Evolutionary conservation across 73 alveolate species (phyloP), one percentile per base, ranked within the genome.

Genomic region (Stentor roeselii): DNA sequence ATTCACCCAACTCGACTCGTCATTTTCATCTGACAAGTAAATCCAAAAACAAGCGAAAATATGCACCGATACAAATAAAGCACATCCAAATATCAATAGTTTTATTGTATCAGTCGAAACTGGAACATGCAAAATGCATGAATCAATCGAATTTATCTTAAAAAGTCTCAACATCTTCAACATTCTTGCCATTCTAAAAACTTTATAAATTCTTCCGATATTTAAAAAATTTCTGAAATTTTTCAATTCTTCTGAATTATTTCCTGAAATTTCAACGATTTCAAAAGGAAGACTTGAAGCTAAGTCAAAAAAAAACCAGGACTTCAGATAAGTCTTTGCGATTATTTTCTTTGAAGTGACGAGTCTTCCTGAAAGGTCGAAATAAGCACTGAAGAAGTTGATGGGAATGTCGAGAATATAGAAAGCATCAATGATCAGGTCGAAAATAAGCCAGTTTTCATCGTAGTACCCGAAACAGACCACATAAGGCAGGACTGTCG

Each of bases 321-420:
- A 82, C 11, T 76, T 90, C 15, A 92, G 61, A 83, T 92, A 92
- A 85, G 75, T 88, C 35, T 87, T 77, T 42, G 91, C 93, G 59
- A 92, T 92, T 36, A 82, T 83, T 3, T 78, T 77, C 27, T 87
- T 75, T 59, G 85, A 82, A 34, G 86, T 86, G 39, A 80, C 92
- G 60, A 87, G 60, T 31, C 87, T n/a, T n/a, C n/a, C 92, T 39
- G 83, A 37, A 39, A 36, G 50, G 76, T 87, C 91, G 58, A 83
- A 92, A 83, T 78, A 92, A 27, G 97, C 95, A 30, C 92, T 90
- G 15, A 86, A 78, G 59, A 92, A 90, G 84, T 92, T 82, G 38
- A 92, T 75, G 27, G 87, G 41, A 14, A 92, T 60, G 60, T 92
- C 95, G n/a, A 80, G 77, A 30, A 87, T 42, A 87, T 83, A 92